A percentile compares a stretch with the other conserved stretches of the same genome.
These are phyloP conservation scores for Sarocladium kiliense DNA, from an alignment of 2,329 filamentous ascomycete species.

Conservation along the genomic window DNA sequence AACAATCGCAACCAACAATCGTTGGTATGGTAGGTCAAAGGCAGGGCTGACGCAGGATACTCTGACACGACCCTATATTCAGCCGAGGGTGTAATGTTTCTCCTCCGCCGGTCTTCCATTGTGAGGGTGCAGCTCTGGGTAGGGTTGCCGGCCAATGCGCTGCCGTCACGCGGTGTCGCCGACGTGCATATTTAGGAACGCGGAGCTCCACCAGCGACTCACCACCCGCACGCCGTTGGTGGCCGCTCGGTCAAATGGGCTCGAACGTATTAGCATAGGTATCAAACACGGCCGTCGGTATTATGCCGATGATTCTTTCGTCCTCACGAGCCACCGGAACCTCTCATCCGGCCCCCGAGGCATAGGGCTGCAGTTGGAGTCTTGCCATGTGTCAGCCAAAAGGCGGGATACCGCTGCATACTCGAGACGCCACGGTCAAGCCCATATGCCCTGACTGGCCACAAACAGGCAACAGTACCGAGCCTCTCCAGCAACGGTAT, in stretches of 20 bases:
- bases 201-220: constrained; percentile 4
- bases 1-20: neutral
- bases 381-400: neutral
- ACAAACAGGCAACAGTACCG: neutral
- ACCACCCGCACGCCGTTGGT: neutral
- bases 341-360: neutral
- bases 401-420: neutral
- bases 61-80: constrained; percentile 1
- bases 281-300: neutral
- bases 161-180: constrained; percentile 7
- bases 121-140: neutral
- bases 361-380: constrained; percentile 4
- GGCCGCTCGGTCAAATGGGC: neutral
- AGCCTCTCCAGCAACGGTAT: neutral
- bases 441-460: neutral
- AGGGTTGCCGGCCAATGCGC: constrained; percentile 5
- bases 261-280: neutral
- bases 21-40: neutral
- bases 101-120: neutral
- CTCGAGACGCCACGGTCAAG: neutral
- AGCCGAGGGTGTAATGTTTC: constrained; percentile 2
- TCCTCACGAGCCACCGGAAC: neutral
- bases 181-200: constrained; percentile 10
- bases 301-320: neutral
- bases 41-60: neutral